phyloP scores from a whole-genome alignment of 306 rosid species.

The Acacia acuminata region DNA sequence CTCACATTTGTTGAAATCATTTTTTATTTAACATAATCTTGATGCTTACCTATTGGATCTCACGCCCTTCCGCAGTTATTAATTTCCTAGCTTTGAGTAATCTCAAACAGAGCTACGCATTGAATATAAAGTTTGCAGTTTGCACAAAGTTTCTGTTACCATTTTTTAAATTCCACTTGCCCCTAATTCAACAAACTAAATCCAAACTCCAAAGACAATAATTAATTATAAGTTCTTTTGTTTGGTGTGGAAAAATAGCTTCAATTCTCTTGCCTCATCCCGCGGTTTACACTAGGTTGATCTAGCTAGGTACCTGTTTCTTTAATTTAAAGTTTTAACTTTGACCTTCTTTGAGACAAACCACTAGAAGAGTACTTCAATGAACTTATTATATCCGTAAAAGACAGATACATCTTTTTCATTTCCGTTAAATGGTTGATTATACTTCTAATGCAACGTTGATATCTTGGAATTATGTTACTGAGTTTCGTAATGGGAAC shows the following conservation, averaged over 20 bases:
- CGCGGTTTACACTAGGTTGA: slow-evolving; percentile 32
- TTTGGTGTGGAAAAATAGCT: slow-evolving; percentile 31
- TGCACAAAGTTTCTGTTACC: background rate
- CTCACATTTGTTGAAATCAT: background rate
- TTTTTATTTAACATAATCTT: background rate
- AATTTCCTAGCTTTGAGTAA: background rate
- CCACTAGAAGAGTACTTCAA: slow-evolving; percentile 30
- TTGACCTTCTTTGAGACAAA: slow-evolving; percentile 32
- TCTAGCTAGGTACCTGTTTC: slow-evolving; percentile 29
- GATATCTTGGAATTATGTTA: slow-evolving; percentile 42
- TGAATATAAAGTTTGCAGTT: background rate
- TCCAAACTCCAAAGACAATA: slow-evolving; percentile 6
- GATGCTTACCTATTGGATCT: background rate
- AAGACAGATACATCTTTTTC: slow-evolving; percentile 17
- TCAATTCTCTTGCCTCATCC: slow-evolving; percentile 6
- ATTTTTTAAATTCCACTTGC: slow-evolving; percentile 17
- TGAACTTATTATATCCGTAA: slow-evolving; percentile 31
- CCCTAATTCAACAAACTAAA: slow-evolving; percentile 8
- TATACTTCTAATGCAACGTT: slow-evolving; percentile 35
- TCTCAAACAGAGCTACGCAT: background rate
- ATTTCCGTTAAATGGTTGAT: slow-evolving; percentile 28
- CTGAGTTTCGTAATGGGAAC: slow-evolving; percentile 35
- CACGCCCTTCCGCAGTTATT: background rate
- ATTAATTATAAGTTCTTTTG: slow-evolving; percentile 29
- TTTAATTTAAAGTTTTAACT: background rate